Evolutionary conservation across 2,329 filamentous ascomycete genomes (phyloP), one percentile per base, ranked within the genome.

Genomic region (Ascochyta koolunga): DNA sequence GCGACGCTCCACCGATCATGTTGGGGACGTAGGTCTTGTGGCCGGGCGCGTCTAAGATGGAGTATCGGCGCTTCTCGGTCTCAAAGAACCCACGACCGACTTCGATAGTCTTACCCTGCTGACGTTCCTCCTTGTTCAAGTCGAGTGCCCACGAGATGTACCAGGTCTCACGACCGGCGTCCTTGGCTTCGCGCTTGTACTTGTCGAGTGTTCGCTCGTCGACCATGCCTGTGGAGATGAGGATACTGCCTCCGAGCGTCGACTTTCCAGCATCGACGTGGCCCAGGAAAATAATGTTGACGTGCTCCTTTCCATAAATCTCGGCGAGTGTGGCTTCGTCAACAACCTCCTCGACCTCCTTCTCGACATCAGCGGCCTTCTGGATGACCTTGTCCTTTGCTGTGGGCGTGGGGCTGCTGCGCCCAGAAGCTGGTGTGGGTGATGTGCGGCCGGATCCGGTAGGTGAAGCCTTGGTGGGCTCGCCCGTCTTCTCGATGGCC

Each of bases 261-360:
- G 92, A 97, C 80, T 99, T 99, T 67, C 95, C 95, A 46, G 95
- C 95, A 80, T 99, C 95, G 68, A 99, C 96, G 82, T 99, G 95
- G 45, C 95, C 93, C 71, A 98, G 89, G 79, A 98, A 97, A 62
- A 98, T 96, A 66, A 99, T 89, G 78, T 99, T 99, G 69, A 99
- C 83, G 67, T 89, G 86, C 72, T 89, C 92, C 77, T 98, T 97
- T 73, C 95, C 95, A 75, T 95, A 99, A 58, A 99, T 95, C 75
- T 98, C 93, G 76, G 92, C 91, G 56, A 99, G 80, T 0, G 91
- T 93, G 22, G 92, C 81, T 74, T 97, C 81, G 73, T 98, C 86
- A 78, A 95, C 80, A 84, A 92, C 76, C 77, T 89, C 75, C 78
- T 84, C 82, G 73, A 96, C 90, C 70, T 93, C 89, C 77, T 93